These are phyloP conservation scores for Tricholoma hemisulphureum DNA, from an alignment of 768 basidiomycete genomes.

Conservation along the genomic window DNA sequence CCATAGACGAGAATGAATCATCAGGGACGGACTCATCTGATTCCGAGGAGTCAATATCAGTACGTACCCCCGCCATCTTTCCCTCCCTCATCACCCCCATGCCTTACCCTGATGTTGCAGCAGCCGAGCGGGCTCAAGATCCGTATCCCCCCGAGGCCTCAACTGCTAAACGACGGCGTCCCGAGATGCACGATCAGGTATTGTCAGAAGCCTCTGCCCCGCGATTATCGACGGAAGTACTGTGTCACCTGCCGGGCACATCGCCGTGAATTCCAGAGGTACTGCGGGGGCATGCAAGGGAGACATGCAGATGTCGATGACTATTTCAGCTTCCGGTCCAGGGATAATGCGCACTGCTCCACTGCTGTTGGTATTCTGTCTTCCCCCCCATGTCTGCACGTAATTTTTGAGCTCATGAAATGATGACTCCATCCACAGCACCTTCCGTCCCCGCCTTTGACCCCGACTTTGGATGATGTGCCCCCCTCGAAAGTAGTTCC, in stretches of 20 bases:
- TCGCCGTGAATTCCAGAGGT: slow-evolving; percentile 34
- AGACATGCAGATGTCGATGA: slow-evolving; percentile 20
- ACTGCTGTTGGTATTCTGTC: slow-evolving; percentile 11
- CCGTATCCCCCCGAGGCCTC: slow-evolving; percentile 27
- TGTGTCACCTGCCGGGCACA: slow-evolving; percentile 42
- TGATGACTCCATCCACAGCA: neutral
- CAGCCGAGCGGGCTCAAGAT: slow-evolving; percentile 30
- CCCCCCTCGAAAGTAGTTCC: slow-evolving; percentile 13
- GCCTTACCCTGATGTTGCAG: neutral
- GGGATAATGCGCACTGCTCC: neutral
- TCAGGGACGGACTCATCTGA: slow-evolving; percentile 12
- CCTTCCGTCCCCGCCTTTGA: neutral
- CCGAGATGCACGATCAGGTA: slow-evolving; percentile 28
- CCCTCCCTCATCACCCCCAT: neutral
- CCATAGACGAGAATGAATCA: slow-evolving; percentile 20
- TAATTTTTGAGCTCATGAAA: neutral
- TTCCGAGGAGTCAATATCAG: neutral
- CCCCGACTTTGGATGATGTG: neutral
- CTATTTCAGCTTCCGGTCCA: slow-evolving; percentile 16
- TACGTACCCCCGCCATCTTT: neutral
- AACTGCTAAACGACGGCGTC: slow-evolving; percentile 2
- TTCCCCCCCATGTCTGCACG: slow-evolving; percentile 1
- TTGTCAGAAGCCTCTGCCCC: slow-evolving; percentile 34
- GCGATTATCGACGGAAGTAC: slow-evolving; percentile 39
- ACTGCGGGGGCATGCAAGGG: slow-evolving; percentile 27